These are phyloP conservation scores for Lathyrus aphaca DNA, from an alignment of 306 rosid genomes.

Conservation along the genomic window DNA sequence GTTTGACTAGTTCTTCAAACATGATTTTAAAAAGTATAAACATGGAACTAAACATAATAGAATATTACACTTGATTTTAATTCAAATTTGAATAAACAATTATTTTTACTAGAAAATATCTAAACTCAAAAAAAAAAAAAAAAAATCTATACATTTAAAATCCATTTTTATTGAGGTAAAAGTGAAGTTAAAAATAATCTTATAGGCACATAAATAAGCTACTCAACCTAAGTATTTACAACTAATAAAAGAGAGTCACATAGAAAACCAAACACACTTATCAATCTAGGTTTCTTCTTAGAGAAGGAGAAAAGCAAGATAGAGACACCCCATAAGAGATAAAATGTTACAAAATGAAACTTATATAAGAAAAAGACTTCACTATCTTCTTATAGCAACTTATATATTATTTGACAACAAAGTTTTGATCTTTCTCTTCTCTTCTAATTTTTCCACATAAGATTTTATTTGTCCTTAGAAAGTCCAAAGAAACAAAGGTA, in stretches of 20 bases:
- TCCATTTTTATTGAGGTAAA: neutral
- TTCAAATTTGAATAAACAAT: too few species aligned
- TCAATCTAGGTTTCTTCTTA: conserved; percentile 51
- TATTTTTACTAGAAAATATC: too few species aligned
- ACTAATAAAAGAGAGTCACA: conserved; percentile 32
- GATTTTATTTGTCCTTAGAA: conserved; percentile 35
- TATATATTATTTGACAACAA: conserved; percentile 56
- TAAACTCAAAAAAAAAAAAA: too few species aligned
- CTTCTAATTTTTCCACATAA: conserved; percentile 43
- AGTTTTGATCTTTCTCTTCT: conserved; percentile 56
- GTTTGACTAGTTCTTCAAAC: too few species aligned
- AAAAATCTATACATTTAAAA: too few species aligned
- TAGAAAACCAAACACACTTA: conserved; percentile 45
- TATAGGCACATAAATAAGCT: conserved; percentile 33
- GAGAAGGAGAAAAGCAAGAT: conserved; percentile 51
- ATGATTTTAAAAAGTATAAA: too few species aligned
- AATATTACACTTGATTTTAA: too few species aligned
- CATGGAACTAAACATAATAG: too few species aligned
- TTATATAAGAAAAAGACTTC: conserved; percentile 56
- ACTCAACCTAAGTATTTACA: conserved; percentile 46
- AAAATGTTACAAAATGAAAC: conserved; percentile 41
- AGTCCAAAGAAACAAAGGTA: conserved; percentile 45
- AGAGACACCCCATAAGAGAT: conserved; percentile 49
- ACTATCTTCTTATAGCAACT: conserved; percentile 48
- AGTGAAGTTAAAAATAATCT: neutral